Conservation (phyloP, 192 early-diverging fungal species). For the Mortierella claussenii region DNA sequence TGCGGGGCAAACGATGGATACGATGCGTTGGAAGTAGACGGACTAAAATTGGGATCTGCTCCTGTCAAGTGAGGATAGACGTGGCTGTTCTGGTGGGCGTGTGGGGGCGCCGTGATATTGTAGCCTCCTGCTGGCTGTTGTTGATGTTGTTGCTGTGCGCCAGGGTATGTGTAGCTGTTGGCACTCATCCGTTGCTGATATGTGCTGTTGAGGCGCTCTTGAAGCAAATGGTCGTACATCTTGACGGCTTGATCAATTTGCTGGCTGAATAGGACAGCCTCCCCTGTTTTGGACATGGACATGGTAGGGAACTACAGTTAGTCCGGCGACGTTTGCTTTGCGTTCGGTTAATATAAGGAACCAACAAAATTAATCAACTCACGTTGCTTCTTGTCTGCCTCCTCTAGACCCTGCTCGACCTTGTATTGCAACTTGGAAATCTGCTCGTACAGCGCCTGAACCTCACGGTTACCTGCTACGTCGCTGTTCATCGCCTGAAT, state of each 20-base stretch:
- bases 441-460: conserved; percentile 87
- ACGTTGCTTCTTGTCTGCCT: conserved; percentile 82
- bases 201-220: conserved; percentile 68
- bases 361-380: conserved; percentile 28
- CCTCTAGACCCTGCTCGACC: conserved; percentile 77
- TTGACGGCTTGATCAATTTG: conserved; percentile 84
- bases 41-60: conserved; percentile 41
- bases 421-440: conserved; percentile 89
- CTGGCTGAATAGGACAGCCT: conserved; percentile 82
- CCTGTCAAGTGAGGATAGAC: conserved; percentile 43
- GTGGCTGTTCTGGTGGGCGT: conserved; percentile 36
- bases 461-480: conserved; percentile 78
- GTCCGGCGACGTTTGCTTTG: too few relatives aligned
- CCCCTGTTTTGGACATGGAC: conserved; percentile 29
- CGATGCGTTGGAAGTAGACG: conserved; percentile 25
- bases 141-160: conserved; percentile 26
- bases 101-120: conserved; percentile 8
- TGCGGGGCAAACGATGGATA: conserved; percentile 19
- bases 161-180: conserved; percentile 27
- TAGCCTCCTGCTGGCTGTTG: conserved; percentile 43
- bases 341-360: too few relatives aligned
- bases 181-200: conserved; percentile 32
- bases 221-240: conserved; percentile 89
- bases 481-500: conserved; percentile 84
- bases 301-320: too few relatives aligned